A percentile compares a stretch with the other conserved stretches of the same genome.
phyloP scores from a whole-genome alignment of 192 early-diverging fungal genomes.

The Coemansia sp. region DNA sequence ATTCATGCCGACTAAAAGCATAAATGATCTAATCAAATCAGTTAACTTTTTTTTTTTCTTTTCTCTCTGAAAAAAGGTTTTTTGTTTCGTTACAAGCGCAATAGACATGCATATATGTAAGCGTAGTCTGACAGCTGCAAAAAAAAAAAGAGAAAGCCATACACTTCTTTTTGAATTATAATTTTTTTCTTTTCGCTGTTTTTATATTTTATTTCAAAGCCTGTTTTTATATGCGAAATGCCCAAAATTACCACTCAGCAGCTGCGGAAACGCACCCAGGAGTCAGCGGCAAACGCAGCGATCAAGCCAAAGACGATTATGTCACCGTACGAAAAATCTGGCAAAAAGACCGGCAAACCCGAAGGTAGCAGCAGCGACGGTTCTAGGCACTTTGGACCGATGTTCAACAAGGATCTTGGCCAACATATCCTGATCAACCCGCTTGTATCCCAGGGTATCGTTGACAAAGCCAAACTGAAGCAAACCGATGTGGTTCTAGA shows the following conservation, averaged over 20 bases:
- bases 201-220: not conserved
- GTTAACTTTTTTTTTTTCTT: conserved; percentile 6
- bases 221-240: conserved; percentile 17
- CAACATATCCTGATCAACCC: conserved; percentile 99
- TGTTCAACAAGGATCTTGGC: conserved; percentile 96
- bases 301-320: conserved; percentile 48
- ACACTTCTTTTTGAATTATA: not conserved
- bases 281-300: conserved; percentile 38
- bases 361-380: conserved; percentile 19
- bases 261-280: conserved; percentile 53
- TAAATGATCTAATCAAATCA: not conserved
- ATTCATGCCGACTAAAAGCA: no score
- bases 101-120: not conserved
- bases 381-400: conserved; percentile 70
- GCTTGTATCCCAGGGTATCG: conserved; percentile 91
- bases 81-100: no score
- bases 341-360: conserved; percentile 8
- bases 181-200: not conserved
- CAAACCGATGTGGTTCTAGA: conserved; percentile 83
- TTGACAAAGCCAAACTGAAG: conserved; percentile 84
- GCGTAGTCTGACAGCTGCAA: no score
- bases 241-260: conserved; percentile 58
- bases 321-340: conserved; percentile 41
- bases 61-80: not conserved
- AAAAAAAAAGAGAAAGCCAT: not conserved